phyloP scores from a whole-genome alignment of 1,284 basidiomycete species.

The Kwoniella shivajii region DNA sequence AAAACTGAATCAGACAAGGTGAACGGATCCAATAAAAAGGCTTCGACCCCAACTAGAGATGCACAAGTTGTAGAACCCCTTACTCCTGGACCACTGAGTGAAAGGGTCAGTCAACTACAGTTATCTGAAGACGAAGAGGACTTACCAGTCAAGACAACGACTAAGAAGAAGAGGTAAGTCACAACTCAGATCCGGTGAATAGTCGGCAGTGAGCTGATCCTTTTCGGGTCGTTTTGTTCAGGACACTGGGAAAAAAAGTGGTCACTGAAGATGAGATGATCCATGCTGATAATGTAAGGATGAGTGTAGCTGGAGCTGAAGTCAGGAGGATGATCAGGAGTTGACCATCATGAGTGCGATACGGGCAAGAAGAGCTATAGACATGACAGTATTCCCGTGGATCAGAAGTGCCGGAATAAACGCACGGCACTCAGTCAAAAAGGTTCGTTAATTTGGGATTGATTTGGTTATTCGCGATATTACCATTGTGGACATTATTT shows the following conservation, averaged over 20 bases:
- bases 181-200: neutral
- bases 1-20: constrained; percentile 35
- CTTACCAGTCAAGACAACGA: constrained; percentile 53
- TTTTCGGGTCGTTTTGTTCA: neutral
- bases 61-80: constrained; percentile 15
- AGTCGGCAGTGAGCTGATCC: neutral
- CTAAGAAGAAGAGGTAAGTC: constrained; percentile 59
- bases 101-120: constrained; percentile 27
- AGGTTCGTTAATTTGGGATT: too few species aligned
- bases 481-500: too few species aligned
- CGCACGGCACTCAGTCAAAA: too few species aligned
- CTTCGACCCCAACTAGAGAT: constrained; percentile 28
- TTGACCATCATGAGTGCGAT: neutral
- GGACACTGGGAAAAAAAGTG: constrained; percentile 57
- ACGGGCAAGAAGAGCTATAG: neutral
- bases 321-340: constrained; percentile 45
- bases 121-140: constrained; percentile 25
- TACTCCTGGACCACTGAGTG: constrained; percentile 27
- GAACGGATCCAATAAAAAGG: constrained; percentile 20
- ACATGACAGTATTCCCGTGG: too few species aligned
- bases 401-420: too few species aligned
- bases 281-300: constrained; percentile 32
- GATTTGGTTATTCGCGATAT: too few species aligned
- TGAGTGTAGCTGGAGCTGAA: constrained; percentile 33
- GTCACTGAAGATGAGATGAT: constrained; percentile 58